Conservation (phyloP, 2,329 filamentous ascomycete species). For the Colletotrichum sublineola region DNA sequence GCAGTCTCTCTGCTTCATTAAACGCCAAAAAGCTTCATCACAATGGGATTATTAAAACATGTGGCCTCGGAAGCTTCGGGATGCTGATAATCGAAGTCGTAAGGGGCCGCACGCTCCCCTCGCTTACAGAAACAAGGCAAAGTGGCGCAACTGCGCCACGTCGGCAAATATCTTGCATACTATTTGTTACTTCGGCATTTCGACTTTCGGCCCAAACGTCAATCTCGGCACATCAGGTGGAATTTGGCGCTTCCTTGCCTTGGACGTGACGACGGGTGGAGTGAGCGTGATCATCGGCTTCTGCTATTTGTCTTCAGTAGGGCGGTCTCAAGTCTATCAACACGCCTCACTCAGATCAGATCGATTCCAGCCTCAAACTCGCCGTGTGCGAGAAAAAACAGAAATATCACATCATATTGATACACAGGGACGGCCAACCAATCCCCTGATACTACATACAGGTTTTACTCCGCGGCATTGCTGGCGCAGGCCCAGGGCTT, state of each 20-base stretch:
- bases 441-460: neutral
- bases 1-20: neutral
- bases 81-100: neutral
- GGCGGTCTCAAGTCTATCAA: neutral
- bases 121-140: neutral
- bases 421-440: neutral
- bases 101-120: neutral
- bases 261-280: no score
- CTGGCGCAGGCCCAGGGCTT: slow-evolving; percentile 55
- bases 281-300: neutral
- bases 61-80: neutral
- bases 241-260: neutral
- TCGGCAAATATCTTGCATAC: neutral
- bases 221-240: neutral
- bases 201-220: neutral
- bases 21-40: neutral
- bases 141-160: neutral
- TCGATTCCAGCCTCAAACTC: neutral
- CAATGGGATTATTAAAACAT: neutral
- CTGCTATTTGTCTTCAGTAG: neutral
- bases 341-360: neutral
- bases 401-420: neutral
- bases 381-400: neutral
- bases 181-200: neutral
- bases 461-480: slow-evolving; percentile 43